Evolutionary conservation across 108 stramenopile species (phyloP).

Genomic region (Discostella stelligeroides): DNA sequence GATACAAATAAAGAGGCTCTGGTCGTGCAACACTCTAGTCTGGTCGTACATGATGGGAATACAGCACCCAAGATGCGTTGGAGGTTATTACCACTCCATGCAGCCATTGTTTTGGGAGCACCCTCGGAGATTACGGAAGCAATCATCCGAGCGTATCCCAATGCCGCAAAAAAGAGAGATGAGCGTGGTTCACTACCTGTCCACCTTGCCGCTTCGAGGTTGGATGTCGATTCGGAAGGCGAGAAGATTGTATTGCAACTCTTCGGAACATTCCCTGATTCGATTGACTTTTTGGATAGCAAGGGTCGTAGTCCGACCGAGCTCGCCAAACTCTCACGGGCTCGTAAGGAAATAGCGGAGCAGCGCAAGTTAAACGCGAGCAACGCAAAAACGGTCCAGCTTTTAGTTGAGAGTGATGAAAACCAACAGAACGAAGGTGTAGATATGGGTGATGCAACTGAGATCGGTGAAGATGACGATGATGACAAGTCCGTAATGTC

Average conservation of each 20-base stretch:
- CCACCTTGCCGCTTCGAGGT: slow-evolving; percentile 47
- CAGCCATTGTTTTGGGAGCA: slow-evolving; percentile 47
- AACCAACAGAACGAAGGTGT: not conserved
- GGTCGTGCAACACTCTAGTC: slow-evolving; percentile 6
- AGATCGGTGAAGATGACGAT: slow-evolving; percentile 21
- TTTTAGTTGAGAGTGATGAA: slow-evolving; percentile 14
- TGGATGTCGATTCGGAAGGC: slow-evolving; percentile 48
- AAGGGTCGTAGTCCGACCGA: slow-evolving; percentile 49
- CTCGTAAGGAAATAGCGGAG: slow-evolving; percentile 39
- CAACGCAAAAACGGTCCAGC: slow-evolving; percentile 3
- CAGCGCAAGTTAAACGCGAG: slow-evolving; percentile 24
- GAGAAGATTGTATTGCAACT: slow-evolving; percentile 49
- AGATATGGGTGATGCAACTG: not conserved
- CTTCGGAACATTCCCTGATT: slow-evolving; percentile 41
- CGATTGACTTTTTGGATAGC: slow-evolving; percentile 44
- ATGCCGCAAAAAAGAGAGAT: slow-evolving; percentile 37
- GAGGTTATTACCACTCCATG: slow-evolving; percentile 53
- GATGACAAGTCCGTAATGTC: slow-evolving; percentile 38
- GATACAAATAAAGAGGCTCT: slow-evolving; percentile 21
- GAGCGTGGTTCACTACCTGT: slow-evolving; percentile 48
- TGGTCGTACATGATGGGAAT: slow-evolving; percentile 28
- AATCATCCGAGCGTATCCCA: slow-evolving; percentile 38
- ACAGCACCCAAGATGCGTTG: slow-evolving; percentile 31
- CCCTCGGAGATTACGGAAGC: slow-evolving; percentile 38
- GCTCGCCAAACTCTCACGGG: slow-evolving; percentile 43